Percentiles rank a stretch among this genome's conserved stretches.
These are phyloP conservation scores for Tieghemiomyces parasiticus DNA, from an alignment of 192 early-diverging fungal species.

Conservation along the genomic window DNA sequence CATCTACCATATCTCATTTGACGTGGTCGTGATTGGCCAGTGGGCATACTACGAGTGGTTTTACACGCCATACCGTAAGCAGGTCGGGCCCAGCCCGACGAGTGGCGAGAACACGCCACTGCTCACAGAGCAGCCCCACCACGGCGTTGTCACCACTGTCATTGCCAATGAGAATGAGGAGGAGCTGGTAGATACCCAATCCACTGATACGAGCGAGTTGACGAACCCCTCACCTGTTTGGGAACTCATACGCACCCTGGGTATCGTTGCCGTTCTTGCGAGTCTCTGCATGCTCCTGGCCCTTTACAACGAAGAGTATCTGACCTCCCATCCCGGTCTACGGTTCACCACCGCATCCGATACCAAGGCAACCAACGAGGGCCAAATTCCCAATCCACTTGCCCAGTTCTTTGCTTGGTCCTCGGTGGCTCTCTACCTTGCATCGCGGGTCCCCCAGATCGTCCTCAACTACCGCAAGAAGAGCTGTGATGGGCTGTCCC, in stretches of 20 bases:
- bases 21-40: constrained; percentile 49
- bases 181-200: too few species aligned
- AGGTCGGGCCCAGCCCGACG: too few species aligned
- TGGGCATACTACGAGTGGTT: constrained; percentile 44
- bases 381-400: constrained; percentile 17
- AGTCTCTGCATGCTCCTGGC: too few species aligned
- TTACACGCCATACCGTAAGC: constrained; percentile 21
- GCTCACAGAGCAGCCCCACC: neutral
- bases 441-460: constrained; percentile 67
- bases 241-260: neutral
- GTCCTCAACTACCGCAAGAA: constrained; percentile 56
- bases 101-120: neutral
- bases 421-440: constrained; percentile 54
- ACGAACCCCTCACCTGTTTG: neutral
- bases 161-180: neutral
- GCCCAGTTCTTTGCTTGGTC: constrained; percentile 59
- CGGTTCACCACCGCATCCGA: too few species aligned
- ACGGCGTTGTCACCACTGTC: neutral
- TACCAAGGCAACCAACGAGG: too few species aligned
- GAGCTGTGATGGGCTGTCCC: constrained; percentile 62
- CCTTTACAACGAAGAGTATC: too few species aligned
- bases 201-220: neutral
- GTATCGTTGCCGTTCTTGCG: neutral
- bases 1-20: constrained; percentile 57
- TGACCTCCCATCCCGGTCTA: neutral